A percentile compares a stretch with the other conserved stretches of the same genome.
phyloP scores from a whole-genome alignment of 2,329 filamentous ascomycete species.

The Colletotrichum kahawae region DNA sequence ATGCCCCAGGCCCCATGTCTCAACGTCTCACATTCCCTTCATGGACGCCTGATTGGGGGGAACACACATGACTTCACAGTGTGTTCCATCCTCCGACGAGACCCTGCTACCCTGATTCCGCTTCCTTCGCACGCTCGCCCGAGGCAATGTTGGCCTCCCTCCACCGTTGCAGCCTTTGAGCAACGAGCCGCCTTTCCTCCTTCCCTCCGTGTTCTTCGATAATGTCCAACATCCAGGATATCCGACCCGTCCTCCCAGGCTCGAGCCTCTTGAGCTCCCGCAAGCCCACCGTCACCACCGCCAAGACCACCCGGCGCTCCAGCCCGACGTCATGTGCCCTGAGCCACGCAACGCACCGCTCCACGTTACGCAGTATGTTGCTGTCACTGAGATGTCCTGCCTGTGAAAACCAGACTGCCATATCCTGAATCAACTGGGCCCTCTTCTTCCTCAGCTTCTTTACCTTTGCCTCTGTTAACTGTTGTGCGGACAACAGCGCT shows the following conservation, averaged over 20 bases:
- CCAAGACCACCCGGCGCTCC: conserved; percentile 26
- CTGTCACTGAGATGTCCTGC: conserved; percentile 26
- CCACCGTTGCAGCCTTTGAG: conserved; percentile 25
- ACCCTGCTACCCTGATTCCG: background rate
- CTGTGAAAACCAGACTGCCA: conserved; percentile 34
- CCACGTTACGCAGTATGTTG: background rate
- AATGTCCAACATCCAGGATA: conserved; percentile 34
- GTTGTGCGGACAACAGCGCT: no score
- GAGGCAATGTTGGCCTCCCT: conserved; percentile 9
- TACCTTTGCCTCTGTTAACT: background rate
- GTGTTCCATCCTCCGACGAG: background rate
- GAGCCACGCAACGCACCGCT: conserved; percentile 10
- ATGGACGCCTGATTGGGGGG: background rate
- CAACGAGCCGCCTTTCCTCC: conserved; percentile 9
- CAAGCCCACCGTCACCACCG: conserved; percentile 31
- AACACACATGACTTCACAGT: background rate
- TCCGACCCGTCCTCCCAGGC: conserved; percentile 33
- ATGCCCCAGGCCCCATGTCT: background rate
- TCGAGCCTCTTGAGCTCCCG: conserved; percentile 38
- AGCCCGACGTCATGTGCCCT: conserved; percentile 25
- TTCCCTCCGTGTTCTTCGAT: conserved; percentile 26
- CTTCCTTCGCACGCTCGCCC: background rate
- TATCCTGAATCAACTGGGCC: conserved; percentile 32
- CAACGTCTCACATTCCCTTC: background rate
- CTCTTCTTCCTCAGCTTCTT: conserved; percentile 18